Evolutionary conservation across 2,329 filamentous ascomycete species (phyloP), one percentile per base, ranked within the genome.

Genomic region (Trichophyton mentagrophytes): DNA sequence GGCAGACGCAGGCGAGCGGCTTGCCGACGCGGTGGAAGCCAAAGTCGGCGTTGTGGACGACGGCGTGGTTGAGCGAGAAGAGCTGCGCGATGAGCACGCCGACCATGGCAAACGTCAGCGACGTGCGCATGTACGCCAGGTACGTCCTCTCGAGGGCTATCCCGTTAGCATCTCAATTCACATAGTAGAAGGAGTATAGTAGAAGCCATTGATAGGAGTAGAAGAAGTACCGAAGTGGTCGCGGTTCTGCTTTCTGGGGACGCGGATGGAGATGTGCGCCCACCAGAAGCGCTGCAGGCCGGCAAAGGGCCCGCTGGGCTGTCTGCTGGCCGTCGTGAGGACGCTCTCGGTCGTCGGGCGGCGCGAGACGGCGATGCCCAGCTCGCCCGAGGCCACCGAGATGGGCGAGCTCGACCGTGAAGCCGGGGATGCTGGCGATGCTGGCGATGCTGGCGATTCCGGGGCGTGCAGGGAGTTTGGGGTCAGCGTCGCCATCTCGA

Each of bases 261-360:
- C 73, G 0, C 69, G 71, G 63, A 76, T 55, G 3, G 67, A 69
- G 6, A 76, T 69, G 64, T 75, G 62, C n/a, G 73, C 95, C 85
- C 64, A 86, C 89, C 74, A 99, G 93, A 47, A 97, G 82, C 68
- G 92, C 83, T 61, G 84, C 77, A 75, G 90, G 89, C 65, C 83
- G 79, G 27, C 85, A 83, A 15, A 77, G 70, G 1, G 86, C 85
- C 30, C 85, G 78, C 57, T 63, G 25, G 58, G 61, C 38, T 61
- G 56, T 5, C 22, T 22, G 44, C 53, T 60, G 46, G 59, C 55
- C 8, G n/a, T 38, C 11, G 62, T 62, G 27, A 33, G 22, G 22
- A 61, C 59, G 55, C 60, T 61, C 36, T 55, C 59, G 3, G 42
- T 53, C 15, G 64, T 64, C 8, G 42, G 56, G 25, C 61, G 64